These are phyloP conservation scores for Halenospora varia DNA, from an alignment of 495 filamentous ascomycete genomes.

Conservation along the genomic window DNA sequence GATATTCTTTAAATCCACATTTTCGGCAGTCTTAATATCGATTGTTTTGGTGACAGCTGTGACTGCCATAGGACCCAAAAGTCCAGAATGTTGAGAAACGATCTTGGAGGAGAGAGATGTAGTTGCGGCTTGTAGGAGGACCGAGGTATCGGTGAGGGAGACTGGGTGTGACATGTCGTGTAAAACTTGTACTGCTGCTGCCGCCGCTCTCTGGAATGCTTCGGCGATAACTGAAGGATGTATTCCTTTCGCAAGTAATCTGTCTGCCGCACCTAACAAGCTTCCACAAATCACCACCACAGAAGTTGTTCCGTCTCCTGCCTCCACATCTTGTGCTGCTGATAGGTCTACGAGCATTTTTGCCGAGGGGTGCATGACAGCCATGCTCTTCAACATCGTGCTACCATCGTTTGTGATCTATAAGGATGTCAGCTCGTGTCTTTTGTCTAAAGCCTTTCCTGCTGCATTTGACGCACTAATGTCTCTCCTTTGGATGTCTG, in stretches of 20 bases:
- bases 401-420: slow-evolving; percentile 96
- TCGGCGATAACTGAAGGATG: slow-evolving; percentile 98
- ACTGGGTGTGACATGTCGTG: slow-evolving; percentile 96
- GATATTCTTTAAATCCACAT: slow-evolving; percentile 94
- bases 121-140: slow-evolving; percentile 92
- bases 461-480: slow-evolving; percentile 38
- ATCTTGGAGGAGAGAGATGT: slow-evolving; percentile 99
- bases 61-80: slow-evolving; percentile 93
- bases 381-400: slow-evolving; percentile 98
- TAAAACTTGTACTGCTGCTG: slow-evolving; percentile 80
- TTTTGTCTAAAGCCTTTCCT: no score
- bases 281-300: slow-evolving; percentile 97
- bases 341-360: slow-evolving; percentile 98
- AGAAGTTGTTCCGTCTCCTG: slow-evolving; percentile 96
- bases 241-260: slow-evolving; percentile 84
- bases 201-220: slow-evolving; percentile 92
- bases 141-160: slow-evolving; percentile 77
- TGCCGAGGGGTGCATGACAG: slow-evolving; percentile 95
- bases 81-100: slow-evolving; percentile 89
- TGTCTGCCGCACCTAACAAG: slow-evolving; percentile 88
- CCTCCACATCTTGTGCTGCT: slow-evolving; percentile 96
- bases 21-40: slow-evolving; percentile 90
- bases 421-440: neutral
- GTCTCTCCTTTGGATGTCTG: slow-evolving; percentile 94
- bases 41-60: slow-evolving; percentile 94